Percentiles rank a stretch among this genome's conserved stretches.
Evolutionary conservation across 192 early-diverging fungal species (phyloP).

Genomic region (Podila verticillata): DNA sequence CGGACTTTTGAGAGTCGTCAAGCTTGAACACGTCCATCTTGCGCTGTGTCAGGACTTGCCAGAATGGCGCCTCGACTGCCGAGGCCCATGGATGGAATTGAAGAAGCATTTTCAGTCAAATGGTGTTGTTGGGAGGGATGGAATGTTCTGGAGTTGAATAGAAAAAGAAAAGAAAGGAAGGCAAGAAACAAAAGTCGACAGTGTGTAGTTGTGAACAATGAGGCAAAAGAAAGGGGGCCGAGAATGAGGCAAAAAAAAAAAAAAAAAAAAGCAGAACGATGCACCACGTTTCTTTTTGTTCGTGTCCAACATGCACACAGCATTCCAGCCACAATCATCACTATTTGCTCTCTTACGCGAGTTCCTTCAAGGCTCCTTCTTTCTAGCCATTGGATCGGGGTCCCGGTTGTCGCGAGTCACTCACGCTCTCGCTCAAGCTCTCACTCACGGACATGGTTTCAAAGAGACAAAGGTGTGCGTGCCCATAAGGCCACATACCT

Average conservation of each 20-base stretch:
- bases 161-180: neutral
- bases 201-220: neutral
- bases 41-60: conserved; percentile 81
- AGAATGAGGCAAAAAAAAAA: too few species aligned
- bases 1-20: conserved; percentile 65
- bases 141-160: neutral
- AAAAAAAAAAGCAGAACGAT: neutral
- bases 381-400: too few species aligned
- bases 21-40: conserved; percentile 89
- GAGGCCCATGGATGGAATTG: conserved; percentile 89
- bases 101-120: conserved; percentile 51
- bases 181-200: neutral
- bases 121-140: neutral
- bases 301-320: too few species aligned
- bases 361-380: too few species aligned
- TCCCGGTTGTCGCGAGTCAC: too few species aligned
- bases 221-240: neutral
- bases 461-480: too few species aligned
- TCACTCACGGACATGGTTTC: too few species aligned
- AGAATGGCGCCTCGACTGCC: conserved; percentile 90
- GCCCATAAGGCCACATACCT: too few species aligned
- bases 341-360: too few species aligned
- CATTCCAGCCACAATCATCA: too few species aligned
- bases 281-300: too few species aligned
- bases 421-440: too few species aligned